These are phyloP conservation scores for Clausena lansium DNA, from an alignment of 345 rosid species.

Conservation along the genomic window DNA sequence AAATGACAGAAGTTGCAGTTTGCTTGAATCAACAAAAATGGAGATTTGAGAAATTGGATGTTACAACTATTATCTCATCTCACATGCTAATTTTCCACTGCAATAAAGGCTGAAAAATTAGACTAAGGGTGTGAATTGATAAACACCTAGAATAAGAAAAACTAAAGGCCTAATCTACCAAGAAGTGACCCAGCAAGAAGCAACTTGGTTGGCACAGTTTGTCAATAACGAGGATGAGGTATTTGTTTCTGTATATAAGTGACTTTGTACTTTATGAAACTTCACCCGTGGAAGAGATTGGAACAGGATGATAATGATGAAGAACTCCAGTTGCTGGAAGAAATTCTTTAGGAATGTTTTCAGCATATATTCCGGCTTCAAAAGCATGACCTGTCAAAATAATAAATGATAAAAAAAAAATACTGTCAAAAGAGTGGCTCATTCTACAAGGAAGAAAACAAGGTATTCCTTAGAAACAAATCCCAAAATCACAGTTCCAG, in stretches of 20 bases:
- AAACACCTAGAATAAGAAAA: conserved; percentile 9
- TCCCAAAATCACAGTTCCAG: too few relatives aligned
- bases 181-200: background rate
- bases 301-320: conserved; percentile 72
- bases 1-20: conserved; percentile 5
- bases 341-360: conserved; percentile 82
- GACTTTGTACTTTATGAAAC: conserved; percentile 10
- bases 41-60: background rate
- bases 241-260: conserved; percentile 9
- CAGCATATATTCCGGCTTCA: too few relatives aligned
- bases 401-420: too few relatives aligned
- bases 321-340: conserved; percentile 96
- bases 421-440: too few relatives aligned
- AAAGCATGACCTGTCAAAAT: too few relatives aligned
- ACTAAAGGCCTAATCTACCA: background rate
- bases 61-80: background rate
- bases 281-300: conserved; percentile 71
- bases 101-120: background rate
- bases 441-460: too few relatives aligned
- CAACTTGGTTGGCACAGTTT: background rate
- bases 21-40: conserved; percentile 7
- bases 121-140: background rate
- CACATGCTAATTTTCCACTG: background rate
- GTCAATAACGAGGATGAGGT: background rate
- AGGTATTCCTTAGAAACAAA: too few relatives aligned